phyloP scores from a whole-genome alignment of 768 basidiomycete species.

The Leccinum subgranulosum region DNA sequence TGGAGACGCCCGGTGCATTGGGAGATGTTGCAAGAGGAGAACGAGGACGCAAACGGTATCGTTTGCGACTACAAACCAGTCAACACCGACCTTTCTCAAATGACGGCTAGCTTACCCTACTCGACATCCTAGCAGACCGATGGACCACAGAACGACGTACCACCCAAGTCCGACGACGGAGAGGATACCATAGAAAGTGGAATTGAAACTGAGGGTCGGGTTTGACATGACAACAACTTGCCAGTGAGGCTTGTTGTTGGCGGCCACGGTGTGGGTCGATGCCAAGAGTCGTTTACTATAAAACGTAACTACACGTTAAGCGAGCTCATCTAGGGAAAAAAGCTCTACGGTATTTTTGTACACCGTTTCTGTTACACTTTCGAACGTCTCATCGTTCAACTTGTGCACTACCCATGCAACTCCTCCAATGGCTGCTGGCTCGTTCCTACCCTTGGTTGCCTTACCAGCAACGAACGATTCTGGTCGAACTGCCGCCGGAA shows the following conservation, averaged over 20 bases:
- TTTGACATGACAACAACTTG: slow-evolving; percentile 12
- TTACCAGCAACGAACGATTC: slow-evolving; percentile 58
- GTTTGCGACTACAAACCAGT: slow-evolving; percentile 53
- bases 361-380: slow-evolving; percentile 52
- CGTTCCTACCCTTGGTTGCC: slow-evolving; percentile 75
- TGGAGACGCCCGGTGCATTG: slow-evolving; percentile 82
- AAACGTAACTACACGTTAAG: slow-evolving; percentile 15
- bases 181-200: slow-evolving; percentile 10
- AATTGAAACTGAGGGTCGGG: slow-evolving; percentile 1
- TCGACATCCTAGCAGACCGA: slow-evolving; percentile 64
- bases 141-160: slow-evolving; percentile 60
- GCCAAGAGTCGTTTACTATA: neutral
- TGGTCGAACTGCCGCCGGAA: slow-evolving; percentile 49
- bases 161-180: slow-evolving; percentile 52
- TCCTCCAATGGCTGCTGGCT: slow-evolving; percentile 61
- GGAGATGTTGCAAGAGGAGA: slow-evolving; percentile 56
- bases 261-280: neutral
- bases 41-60: slow-evolving; percentile 67
- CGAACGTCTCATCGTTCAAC: slow-evolving; percentile 43
- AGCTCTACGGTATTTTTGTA: slow-evolving; percentile 64
- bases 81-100: neutral
- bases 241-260: neutral
- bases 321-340: slow-evolving; percentile 48
- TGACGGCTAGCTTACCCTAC: slow-evolving; percentile 56
- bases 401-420: slow-evolving; percentile 70